A percentile compares a stretch with the other conserved stretches of the same genome.
These are phyloP conservation scores for Vaccinium darrowii DNA, from an alignment of 148 eudicot genomes.

Conservation along the genomic window DNA sequence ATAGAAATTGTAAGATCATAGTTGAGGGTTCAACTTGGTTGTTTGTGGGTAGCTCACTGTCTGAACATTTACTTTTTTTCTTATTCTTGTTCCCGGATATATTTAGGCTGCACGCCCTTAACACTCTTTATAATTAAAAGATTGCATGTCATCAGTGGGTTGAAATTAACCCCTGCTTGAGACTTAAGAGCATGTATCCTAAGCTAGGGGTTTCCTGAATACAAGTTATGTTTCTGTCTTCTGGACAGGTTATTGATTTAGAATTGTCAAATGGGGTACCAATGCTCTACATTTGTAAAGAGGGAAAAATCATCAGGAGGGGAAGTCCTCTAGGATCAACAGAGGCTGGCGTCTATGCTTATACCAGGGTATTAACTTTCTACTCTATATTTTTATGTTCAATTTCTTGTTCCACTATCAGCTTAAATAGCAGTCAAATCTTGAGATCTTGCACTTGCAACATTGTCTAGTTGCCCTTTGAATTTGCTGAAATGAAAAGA, in stretches of 20 bases:
- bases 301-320: slow-evolving; percentile 43
- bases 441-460: background rate
- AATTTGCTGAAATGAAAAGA: background rate
- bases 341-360: slow-evolving; percentile 57
- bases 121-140: background rate
- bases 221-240: background rate
- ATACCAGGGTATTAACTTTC: slow-evolving; percentile 34
- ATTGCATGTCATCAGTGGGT: background rate
- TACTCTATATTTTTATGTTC: background rate
- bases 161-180: background rate
- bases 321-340: slow-evolving; percentile 51
- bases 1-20: background rate
- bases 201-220: background rate
- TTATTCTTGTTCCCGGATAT: no score
- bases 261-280: slow-evolving; percentile 59
- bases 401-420: background rate
- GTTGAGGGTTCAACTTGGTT: background rate
- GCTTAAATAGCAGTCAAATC: background rate
- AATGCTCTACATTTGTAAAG: slow-evolving; percentile 52
- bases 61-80: background rate
- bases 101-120: background rate
- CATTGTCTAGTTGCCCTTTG: background rate
- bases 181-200: background rate
- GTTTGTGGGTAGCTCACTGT: background rate
- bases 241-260: slow-evolving; percentile 42